Evolutionary conservation across 1,284 basidiomycete genomes (phyloP).

Genomic region (Ceratobasidium sp.): DNA sequence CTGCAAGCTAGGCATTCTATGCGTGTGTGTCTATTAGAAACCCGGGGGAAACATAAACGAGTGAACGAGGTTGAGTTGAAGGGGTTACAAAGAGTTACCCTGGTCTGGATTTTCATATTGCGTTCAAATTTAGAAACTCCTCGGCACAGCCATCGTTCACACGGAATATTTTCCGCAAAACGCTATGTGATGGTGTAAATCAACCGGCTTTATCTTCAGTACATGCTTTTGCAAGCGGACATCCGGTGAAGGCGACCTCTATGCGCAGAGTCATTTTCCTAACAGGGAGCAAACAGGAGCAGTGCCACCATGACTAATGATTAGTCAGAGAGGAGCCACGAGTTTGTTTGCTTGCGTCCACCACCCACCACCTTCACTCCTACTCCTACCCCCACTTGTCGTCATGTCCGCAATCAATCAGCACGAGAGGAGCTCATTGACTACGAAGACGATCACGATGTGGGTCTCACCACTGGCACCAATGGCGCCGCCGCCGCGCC

Average conservation of each 20-base stretch:
- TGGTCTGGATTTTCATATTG: conserved; percentile 23
- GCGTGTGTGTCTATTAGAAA: conserved; percentile 4
- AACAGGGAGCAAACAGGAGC: conserved; percentile 19
- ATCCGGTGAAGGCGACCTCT: neutral
- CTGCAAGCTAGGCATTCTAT: conserved; percentile 19
- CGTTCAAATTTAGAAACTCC: conserved; percentile 29
- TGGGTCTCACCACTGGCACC: conserved; percentile 63
- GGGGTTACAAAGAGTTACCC: neutral
- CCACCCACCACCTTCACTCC: conserved; percentile 28
- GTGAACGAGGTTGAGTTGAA: conserved; percentile 10
- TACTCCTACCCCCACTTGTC: neutral
- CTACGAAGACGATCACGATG: conserved; percentile 94
- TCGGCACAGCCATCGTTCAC: neutral
- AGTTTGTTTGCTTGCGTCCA: conserved; percentile 35
- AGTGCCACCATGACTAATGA: conserved; percentile 28
- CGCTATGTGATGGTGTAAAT: too few species aligned
- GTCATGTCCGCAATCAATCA: conserved; percentile 28
- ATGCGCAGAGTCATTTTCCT: conserved; percentile 12
- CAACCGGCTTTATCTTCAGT: too few species aligned
- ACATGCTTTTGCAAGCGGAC: too few species aligned
- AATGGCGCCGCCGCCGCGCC: conserved; percentile 63
- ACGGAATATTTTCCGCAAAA: neutral
- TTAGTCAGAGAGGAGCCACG: conserved; percentile 35
- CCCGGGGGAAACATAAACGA: conserved; percentile 22
- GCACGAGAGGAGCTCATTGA: conserved; percentile 59